Evolutionary conservation across 78 protist genomes (phyloP).

Genomic region (Acrasis kona): DNA sequence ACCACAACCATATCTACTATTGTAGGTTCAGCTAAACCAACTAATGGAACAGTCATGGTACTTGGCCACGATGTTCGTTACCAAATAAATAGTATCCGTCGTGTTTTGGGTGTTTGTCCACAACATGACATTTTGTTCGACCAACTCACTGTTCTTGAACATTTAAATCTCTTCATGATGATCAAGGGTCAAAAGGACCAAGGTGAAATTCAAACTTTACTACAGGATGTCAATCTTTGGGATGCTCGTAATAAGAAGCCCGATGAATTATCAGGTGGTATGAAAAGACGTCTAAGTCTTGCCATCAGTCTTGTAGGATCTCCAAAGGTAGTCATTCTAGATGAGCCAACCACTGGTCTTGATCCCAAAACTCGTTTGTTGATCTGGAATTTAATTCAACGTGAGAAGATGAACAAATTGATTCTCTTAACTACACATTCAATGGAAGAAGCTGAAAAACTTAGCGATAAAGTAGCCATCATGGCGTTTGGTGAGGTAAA

Average conservation of each 20-base stretch:
- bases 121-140: conserved; percentile 55
- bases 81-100: conserved; percentile 25
- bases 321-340: conserved; percentile 11
- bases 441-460: conserved; percentile 92
- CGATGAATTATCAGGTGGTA: conserved; percentile 67
- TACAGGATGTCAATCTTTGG: conserved; percentile 5
- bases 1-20: conserved; percentile 71
- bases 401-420: neutral
- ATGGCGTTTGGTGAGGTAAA: conserved; percentile 60
- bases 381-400: conserved; percentile 11
- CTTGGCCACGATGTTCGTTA: conserved; percentile 40
- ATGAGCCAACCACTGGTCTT: conserved; percentile 37
- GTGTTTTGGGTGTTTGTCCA: conserved; percentile 63
- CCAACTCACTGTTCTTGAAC: conserved; percentile 41
- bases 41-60: conserved; percentile 33
- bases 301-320: conserved; percentile 63
- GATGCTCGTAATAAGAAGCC: conserved; percentile 2
- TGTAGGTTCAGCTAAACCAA: conserved; percentile 69
- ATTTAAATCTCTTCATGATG: conserved; percentile 21
- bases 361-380: conserved; percentile 6
- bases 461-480: conserved; percentile 81
- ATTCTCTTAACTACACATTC: conserved; percentile 53
- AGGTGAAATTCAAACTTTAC: neutral
- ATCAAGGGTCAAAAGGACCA: conserved; percentile 23
- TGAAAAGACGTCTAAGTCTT: conserved; percentile 59